phyloP scores from a whole-genome alignment of 495 filamentous ascomycete species.

The Xylaria telfairii region DNA sequence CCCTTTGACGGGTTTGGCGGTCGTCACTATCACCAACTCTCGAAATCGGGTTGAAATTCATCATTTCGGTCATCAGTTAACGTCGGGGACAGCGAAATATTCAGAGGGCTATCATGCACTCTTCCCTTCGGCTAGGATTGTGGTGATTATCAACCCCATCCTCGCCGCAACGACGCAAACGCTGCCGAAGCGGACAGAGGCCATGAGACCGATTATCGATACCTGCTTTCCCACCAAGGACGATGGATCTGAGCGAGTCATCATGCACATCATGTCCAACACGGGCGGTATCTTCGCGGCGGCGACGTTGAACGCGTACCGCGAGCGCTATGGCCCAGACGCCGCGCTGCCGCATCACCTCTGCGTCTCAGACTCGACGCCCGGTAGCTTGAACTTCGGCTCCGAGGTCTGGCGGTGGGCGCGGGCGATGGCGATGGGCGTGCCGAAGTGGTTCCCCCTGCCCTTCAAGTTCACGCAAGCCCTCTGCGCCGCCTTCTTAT shows the following conservation, averaged over 20 bases:
- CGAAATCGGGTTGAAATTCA: neutral
- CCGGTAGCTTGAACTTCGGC: slow-evolving; percentile 54
- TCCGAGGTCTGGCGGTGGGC: slow-evolving; percentile 58
- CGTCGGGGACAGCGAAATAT: slow-evolving; percentile 47
- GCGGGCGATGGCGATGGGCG: slow-evolving; percentile 58
- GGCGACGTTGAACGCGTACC: slow-evolving; percentile 55
- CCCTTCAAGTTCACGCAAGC: slow-evolving; percentile 51
- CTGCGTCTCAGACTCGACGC: slow-evolving; percentile 59
- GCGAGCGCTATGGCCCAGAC: slow-evolving; percentile 39
- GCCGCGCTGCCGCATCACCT: slow-evolving; percentile 53
- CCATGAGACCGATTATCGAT: slow-evolving; percentile 59
- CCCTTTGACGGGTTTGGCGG: neutral
- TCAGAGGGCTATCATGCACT: slow-evolving; percentile 58
- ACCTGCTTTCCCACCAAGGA: slow-evolving; percentile 46
- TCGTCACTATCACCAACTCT: neutral
- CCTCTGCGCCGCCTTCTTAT: slow-evolving; percentile 48
- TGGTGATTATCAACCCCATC: slow-evolving; percentile 57
- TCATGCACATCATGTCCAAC: slow-evolving; percentile 60
- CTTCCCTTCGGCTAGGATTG: slow-evolving; percentile 51
- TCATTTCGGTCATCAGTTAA: neutral
- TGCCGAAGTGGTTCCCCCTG: slow-evolving; percentile 47
- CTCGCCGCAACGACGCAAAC: slow-evolving; percentile 50
- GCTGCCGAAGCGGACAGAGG: slow-evolving; percentile 48
- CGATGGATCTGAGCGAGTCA: slow-evolving; percentile 40
- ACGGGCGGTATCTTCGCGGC: slow-evolving; percentile 58